Base-by-base conservation (phyloP, 768 basidiomycete genomes). In the Boletus patriciae region DNA sequence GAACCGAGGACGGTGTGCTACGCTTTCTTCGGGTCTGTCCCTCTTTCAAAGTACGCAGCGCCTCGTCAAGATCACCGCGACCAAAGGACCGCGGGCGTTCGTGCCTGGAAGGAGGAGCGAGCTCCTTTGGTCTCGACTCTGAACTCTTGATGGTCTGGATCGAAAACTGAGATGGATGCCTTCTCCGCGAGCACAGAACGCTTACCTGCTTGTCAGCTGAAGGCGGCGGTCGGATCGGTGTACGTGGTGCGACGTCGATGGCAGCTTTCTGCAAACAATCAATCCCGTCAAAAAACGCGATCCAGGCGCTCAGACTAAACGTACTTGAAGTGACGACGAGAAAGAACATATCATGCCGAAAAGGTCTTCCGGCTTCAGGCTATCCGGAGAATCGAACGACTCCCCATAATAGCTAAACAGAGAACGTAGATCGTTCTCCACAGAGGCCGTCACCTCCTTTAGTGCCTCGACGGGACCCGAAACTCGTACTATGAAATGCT, bases 41-140 rank as follows among this genome's bases (percentile, higher is more conserved):
- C 46, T 81, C 82, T 43, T 83, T 82, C 77, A 94, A 82, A 58
- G 86, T 92, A 18, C 89, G 85, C 40, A 98, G 88, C 2, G 89
- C 90, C 64, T 90, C 83, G 61, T 98, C 93, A 33, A 96, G 73
- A 52, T 88, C 88, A 11, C 94, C 94, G 37, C 87, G 82, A 8
- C 86, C 85, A 58, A 90, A 67, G 2, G 90, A 87, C 34, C 74
- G 75, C 48, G 73, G 74, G 41, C 78, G 80, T 29, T 70, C 69
- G 46, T 78, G 76, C 27, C 74, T 70, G 6, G 77, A 73, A 51
- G 80, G 77, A 1, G 80, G 79, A 15, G 58, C 70, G 9, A 77
- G 66, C 5, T 71, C 70, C 9, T 64, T 56, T 6, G 69, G 61
- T 19, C 67, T 45, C n/a, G 66, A 60, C 21, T 66, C 57, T 11